Evolutionary conservation across 1,284 basidiomycete genomes (phyloP), one percentile per base, ranked within the genome.

Genomic region (Caloboletus firmus): DNA sequence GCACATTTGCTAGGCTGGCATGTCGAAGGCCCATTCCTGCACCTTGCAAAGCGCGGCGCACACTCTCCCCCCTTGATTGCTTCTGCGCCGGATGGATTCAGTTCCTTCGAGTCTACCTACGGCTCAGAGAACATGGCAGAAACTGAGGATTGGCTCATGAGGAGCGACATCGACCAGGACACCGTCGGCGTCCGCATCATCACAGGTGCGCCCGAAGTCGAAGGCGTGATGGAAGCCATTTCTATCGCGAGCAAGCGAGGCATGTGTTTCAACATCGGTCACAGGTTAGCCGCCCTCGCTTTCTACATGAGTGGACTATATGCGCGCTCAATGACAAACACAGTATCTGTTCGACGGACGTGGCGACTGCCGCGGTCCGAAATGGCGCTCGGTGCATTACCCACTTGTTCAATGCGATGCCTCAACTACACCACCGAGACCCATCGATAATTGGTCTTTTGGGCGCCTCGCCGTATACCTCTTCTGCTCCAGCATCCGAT

Each of bases 351-450:
- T 79, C 81, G 20, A 84, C 85, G 3, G 82, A 85, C 22, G 76
- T 84, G 49, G 89, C 91, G 5, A 83, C 83, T 5, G 76, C 74
- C 2, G 89, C 90, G 2, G 80, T 91, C 7, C 74, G 79, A 39
- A 75, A 77, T 50, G 91, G 91, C 30, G 91, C 93, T 5, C 78
- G 84, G 8, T 83, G 94, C 60, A 93, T 95, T 62, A 95, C 93
- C 0, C 93, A 95, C 71, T 77, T 95, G 20, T 95, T 94, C 83
- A 96, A 96, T 64, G 91, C 91, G 6, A 94, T 94, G 91, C 89
- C 90, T 4, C 88, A 88, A 62, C 73, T 94, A 50, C 90, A 92
- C 67, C 91, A 93, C 64, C 81, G 90, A 37, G 89, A 91, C 66
- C 88, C 90, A 42, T 90, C 83, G 13, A 91, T 95, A 63, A 93